These are phyloP conservation scores for Letharia columbiana DNA, from an alignment of 495 filamentous ascomycete genomes.

Conservation along the genomic window DNA sequence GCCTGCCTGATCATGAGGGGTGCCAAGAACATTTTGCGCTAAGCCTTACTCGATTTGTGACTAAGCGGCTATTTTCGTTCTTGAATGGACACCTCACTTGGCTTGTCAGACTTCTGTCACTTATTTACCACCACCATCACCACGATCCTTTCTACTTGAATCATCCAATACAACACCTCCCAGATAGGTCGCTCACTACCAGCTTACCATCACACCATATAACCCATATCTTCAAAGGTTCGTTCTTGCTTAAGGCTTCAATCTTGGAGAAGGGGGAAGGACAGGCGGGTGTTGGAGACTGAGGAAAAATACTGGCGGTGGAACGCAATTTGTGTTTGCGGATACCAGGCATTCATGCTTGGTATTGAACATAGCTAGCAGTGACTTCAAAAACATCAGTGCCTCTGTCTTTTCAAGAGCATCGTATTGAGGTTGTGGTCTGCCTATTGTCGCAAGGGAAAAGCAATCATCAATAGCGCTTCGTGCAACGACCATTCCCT, in stretches of 20 bases:
- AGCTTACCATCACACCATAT: not conserved
- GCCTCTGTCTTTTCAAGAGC: slow-evolving; percentile 22
- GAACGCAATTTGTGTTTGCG: slow-evolving; percentile 10
- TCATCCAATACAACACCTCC: not conserved
- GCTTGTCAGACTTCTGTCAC: not conserved
- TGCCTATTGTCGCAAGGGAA: slow-evolving; percentile 20
- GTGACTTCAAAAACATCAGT: slow-evolving; percentile 26
- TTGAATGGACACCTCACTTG: not conserved
- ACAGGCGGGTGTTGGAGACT: slow-evolving; percentile 11
- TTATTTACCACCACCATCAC: not conserved
- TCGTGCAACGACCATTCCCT: slow-evolving; percentile 14
- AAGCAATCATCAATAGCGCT: slow-evolving; percentile 15
- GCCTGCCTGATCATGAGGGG: not conserved
- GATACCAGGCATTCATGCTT: slow-evolving; percentile 17
- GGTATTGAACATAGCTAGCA: slow-evolving; percentile 26
- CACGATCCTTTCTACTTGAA: not conserved
- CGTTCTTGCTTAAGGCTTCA: slow-evolving; percentile 5
- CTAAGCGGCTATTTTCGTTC: not conserved
- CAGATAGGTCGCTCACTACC: not conserved
- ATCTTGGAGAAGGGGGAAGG: slow-evolving; percentile 10
- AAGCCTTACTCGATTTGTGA: not conserved
- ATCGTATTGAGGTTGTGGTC: slow-evolving; percentile 17
- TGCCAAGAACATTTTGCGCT: not conserved
- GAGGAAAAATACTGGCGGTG: slow-evolving; percentile 12
- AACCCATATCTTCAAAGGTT: slow-evolving; percentile 2